Conservation (phyloP, 2,329 filamentous ascomycete genomes). For the Beauveria rudraprayagi region DNA sequence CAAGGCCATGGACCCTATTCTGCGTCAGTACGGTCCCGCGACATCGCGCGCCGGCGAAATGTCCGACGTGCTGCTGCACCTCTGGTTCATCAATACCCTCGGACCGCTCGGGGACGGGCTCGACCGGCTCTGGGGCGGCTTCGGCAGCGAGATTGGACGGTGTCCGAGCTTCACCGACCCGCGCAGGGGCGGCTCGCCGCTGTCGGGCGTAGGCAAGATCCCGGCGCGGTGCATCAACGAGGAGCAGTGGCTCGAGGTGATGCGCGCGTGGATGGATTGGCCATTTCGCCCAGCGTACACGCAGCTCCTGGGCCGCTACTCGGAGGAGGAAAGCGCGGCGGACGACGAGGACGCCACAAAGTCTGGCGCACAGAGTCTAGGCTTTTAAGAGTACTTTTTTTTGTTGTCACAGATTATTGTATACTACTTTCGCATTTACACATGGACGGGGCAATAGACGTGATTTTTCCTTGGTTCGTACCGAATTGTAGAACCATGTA, state of each 20-base stretch:
- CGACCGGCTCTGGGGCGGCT: conserved; percentile 50
- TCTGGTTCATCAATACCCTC: conserved; percentile 36
- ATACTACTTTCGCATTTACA: neutral
- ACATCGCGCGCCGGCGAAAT: conserved; percentile 37
- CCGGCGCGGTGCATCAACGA: conserved; percentile 41
- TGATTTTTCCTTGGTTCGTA: neutral
- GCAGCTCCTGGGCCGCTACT: conserved; percentile 37
- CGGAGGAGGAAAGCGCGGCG: conserved; percentile 20
- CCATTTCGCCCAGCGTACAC: conserved; percentile 49
- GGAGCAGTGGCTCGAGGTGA: conserved; percentile 48
- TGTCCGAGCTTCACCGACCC: conserved; percentile 44
- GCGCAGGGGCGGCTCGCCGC: conserved; percentile 35
- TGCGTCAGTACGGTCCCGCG: conserved; percentile 36
- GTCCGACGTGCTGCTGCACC: conserved; percentile 40
- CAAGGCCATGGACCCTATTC: conserved; percentile 38
- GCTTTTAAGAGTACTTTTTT: conserved; percentile 1
- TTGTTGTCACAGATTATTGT: neutral
- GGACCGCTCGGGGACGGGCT: conserved; percentile 37
- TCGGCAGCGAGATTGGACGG: conserved; percentile 40
- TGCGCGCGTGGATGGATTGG: conserved; percentile 57
- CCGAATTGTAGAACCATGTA: neutral
- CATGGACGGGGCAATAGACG: neutral
- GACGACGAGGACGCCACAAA: conserved; percentile 21
- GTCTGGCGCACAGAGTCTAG: conserved; percentile 14
- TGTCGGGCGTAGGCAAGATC: conserved; percentile 26